These are phyloP conservation scores for Hymenoscyphus albidus DNA, from an alignment of 2,329 filamentous ascomycete genomes.

Conservation along the genomic window DNA sequence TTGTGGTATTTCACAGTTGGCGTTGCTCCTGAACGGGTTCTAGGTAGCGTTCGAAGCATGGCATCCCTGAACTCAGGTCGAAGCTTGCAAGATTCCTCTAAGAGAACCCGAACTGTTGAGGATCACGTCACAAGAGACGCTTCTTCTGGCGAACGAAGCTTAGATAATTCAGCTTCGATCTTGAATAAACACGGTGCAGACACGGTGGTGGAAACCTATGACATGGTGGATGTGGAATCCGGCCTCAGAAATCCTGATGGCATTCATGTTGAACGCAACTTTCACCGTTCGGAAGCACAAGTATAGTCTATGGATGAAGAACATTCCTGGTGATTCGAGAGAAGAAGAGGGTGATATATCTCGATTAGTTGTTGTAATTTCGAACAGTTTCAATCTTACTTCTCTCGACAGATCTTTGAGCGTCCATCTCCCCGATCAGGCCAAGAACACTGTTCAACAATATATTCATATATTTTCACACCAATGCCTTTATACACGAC, in stretches of 20 bases:
- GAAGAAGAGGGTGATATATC: too few species aligned
- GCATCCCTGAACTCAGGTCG: background rate
- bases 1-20: conserved; percentile 3
- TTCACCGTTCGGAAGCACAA: background rate
- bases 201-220: background rate
- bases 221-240: background rate
- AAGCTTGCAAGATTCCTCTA: background rate
- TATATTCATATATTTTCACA: background rate
- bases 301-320: background rate
- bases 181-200: background rate
- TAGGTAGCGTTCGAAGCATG: conserved; percentile 3
- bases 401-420: too few species aligned
- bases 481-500: background rate
- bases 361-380: too few species aligned
- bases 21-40: background rate
- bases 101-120: background rate
- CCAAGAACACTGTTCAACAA: background rate
- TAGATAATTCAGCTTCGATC: background rate
- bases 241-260: background rate
- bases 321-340: too few species aligned
- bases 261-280: background rate
- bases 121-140: background rate
- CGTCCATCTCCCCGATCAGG: too few species aligned
- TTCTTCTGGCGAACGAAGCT: background rate
- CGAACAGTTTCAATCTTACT: too few species aligned